Evolutionary conservation across 805 yeast species (phyloP).

Genomic region (Lachancea quebecensis): DNA sequence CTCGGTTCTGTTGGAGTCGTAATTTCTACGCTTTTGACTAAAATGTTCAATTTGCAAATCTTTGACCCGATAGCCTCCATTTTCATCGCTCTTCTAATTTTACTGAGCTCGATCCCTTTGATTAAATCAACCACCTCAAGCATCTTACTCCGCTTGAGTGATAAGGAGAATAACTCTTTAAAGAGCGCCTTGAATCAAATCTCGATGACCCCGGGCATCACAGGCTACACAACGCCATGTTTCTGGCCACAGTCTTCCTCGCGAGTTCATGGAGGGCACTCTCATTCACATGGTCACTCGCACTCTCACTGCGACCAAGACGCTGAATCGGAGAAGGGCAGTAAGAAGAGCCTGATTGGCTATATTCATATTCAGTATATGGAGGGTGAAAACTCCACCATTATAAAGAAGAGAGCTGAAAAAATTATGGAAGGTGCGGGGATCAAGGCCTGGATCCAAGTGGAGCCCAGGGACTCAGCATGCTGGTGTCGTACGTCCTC

Average conservation of each 20-base stretch:
- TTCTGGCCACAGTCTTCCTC: conserved; percentile 64
- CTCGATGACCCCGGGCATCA: conserved; percentile 66
- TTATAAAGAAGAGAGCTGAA: conserved; percentile 54
- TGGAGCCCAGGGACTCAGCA: conserved; percentile 53
- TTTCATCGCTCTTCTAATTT: conserved; percentile 73
- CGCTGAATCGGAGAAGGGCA: conserved; percentile 19
- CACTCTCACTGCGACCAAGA: conserved; percentile 34
- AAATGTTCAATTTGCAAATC: conserved; percentile 57
- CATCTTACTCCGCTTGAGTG: conserved; percentile 55
- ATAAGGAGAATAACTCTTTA: conserved; percentile 53
- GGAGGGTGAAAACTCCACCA: conserved; percentile 57
- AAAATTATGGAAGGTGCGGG: conserved; percentile 43
- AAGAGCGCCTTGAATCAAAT: conserved; percentile 64
- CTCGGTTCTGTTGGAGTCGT: conserved; percentile 96
- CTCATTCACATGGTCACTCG: conserved; percentile 37
- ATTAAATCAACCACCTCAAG: conserved; percentile 73
- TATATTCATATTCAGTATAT: conserved; percentile 72
- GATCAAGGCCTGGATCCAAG: conserved; percentile 55
- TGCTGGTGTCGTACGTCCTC: conserved; percentile 58
- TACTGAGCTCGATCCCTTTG: conserved; percentile 77
- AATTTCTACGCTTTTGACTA: conserved; percentile 75
- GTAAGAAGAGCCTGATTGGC: conserved; percentile 47
- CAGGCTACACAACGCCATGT: conserved; percentile 80
- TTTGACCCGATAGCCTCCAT: conserved; percentile 92
- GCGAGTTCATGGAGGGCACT: conserved; percentile 16